Evolutionary conservation across 768 basidiomycete genomes (phyloP), one percentile per base, ranked within the genome.

Genomic region (Myochromella boudieri): DNA sequence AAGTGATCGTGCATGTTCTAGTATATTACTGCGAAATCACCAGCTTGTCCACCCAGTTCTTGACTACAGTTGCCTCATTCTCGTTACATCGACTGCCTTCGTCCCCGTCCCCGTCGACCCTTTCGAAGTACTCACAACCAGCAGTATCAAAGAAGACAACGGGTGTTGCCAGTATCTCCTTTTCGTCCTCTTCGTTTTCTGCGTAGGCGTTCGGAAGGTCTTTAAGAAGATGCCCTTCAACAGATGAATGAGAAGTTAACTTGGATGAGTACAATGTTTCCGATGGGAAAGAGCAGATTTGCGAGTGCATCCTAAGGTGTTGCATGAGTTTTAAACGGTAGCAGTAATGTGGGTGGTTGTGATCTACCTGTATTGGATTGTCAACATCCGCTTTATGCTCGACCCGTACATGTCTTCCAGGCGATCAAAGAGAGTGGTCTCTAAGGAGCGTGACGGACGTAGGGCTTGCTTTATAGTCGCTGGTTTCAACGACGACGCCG

Each of bases 81-180:
- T 95, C 95, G 57, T 99, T 99, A 55, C 82, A 87, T 52, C 85
- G 78, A 53, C 91, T 95, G 0, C 93, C 94, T 58, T 95, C 94
- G 58, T 92, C 90, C n/a, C 76, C 72, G 46, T 85, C 85, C 0
- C 78, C 85, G 25, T 91, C 87, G 0, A 82, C 61, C 12, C 91
- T 72, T 61, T 98, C 97, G 58, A 85, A 97, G 59, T 91, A 95
- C 62, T 97, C 93, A 56, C 91, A 94, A 0, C 94, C 93, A 3
- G 90, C 82, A 0, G 94, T 99, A 61, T 99, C 97, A 56, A 91
- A 91, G 63, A 98, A 99, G 2, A 95, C 82, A 2, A 97, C 80
- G 0, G 92, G 90, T 0, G 78, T 87, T 3, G 72, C 78, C 5
- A 97, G 68, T 3, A 81, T 64, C 45, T 95, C 95, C 50, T 78